Percentiles rank a stretch among this genome's conserved stretches.
Evolutionary conservation across 768 basidiomycete genomes (phyloP).

Genomic region (Cystofilobasidium macerans): DNA sequence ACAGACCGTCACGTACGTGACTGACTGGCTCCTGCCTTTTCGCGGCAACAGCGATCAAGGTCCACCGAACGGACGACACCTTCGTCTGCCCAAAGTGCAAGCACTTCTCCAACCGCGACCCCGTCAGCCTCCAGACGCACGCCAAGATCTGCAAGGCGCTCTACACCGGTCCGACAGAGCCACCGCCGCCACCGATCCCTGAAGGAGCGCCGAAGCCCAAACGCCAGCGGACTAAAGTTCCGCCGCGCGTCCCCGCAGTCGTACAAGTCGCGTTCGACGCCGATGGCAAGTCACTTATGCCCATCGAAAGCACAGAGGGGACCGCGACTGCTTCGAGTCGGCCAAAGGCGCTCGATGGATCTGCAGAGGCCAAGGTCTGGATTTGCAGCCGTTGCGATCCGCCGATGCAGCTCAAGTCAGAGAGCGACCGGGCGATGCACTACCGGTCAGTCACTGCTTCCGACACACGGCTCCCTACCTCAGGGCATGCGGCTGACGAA

Average conservation of each 20-base stretch:
- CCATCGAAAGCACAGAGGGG: not conserved
- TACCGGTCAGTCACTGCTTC: not conserved
- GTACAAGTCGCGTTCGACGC: slow-evolving; percentile 1
- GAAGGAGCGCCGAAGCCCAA: no score
- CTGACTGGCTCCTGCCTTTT: not conserved
- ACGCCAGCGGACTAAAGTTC: no score
- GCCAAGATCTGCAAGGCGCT: not conserved
- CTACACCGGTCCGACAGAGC: not conserved
- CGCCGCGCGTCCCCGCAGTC: no score
- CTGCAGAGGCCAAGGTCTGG: not conserved
- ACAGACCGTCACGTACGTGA: not conserved
- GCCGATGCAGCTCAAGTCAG: not conserved
- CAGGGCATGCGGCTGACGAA: not conserved
- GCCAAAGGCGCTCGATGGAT: not conserved
- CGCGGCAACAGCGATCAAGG: not conserved
- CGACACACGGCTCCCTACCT: not conserved
- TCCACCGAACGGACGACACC: not conserved
- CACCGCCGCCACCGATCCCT: not conserved
- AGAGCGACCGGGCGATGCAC: slow-evolving; percentile 7
- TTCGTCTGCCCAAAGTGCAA: not conserved
- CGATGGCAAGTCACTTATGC: not conserved
- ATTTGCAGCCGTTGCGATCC: not conserved
- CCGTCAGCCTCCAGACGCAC: slow-evolving; percentile 8
- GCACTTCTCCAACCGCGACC: not conserved
- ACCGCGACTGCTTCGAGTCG: not conserved